Conservation (phyloP, 2,329 filamentous ascomycete species). For the Tolypocladium amazonense region DNA sequence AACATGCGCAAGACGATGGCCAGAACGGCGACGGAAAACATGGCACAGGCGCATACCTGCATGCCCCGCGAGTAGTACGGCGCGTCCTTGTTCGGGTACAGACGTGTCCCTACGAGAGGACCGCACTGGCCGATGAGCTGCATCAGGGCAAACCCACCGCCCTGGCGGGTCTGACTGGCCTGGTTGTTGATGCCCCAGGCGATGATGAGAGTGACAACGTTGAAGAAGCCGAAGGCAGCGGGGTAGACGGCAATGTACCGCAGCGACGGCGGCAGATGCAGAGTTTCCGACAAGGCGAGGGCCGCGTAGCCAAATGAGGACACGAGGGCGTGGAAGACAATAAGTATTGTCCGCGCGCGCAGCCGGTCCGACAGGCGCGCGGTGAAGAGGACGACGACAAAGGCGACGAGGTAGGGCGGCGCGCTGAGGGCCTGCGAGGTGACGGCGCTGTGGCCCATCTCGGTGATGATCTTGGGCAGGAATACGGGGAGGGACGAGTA, state of each 20-base stretch:
- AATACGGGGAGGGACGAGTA: conserved; percentile 85
- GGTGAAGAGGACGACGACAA: conserved; percentile 59
- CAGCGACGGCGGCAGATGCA: conserved; percentile 31
- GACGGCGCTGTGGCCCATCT: conserved; percentile 62
- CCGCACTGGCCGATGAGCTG: conserved; percentile 76
- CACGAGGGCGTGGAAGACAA: conserved; percentile 58
- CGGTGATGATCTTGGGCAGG: conserved; percentile 66
- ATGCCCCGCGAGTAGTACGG: conserved; percentile 56
- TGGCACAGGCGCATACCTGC: conserved; percentile 50
- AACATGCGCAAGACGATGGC: conserved; percentile 43
- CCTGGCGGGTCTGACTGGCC: conserved; percentile 54
- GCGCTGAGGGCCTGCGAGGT: conserved; percentile 69
- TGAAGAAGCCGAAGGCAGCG: conserved; percentile 72
- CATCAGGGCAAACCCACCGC: conserved; percentile 67
- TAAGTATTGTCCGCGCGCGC: conserved; percentile 50
- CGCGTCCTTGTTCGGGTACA: conserved; percentile 50
- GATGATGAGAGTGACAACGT: conserved; percentile 72
- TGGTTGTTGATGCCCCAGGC: conserved; percentile 89
- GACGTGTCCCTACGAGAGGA: conserved; percentile 55
- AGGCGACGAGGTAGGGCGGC: conserved; percentile 71
- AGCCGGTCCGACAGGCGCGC: conserved; percentile 61
- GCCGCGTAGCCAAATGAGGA: conserved; percentile 51
- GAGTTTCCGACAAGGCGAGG: conserved; percentile 46
- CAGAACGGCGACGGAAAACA: conserved; percentile 48
- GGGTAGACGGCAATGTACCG: conserved; percentile 72